Evolutionary conservation across 257 asterid genomes (phyloP).

Genomic region (Petunia axillaris): DNA sequence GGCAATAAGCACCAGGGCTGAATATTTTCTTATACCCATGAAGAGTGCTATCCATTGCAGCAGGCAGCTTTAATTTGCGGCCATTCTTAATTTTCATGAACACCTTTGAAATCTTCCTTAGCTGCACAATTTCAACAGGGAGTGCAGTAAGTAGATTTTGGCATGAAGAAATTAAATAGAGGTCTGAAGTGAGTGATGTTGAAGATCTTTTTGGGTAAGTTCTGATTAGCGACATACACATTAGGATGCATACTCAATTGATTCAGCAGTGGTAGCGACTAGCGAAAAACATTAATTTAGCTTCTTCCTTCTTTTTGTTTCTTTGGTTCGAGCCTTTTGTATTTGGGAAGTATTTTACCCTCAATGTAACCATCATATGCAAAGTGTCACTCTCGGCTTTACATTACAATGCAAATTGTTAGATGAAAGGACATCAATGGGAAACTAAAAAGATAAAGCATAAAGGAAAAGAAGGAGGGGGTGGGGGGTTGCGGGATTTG

Average conservation of each 20-base stretch:
- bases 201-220: not conserved
- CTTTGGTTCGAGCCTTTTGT: too few relatives aligned
- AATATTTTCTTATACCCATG: not conserved
- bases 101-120: conserved; percentile 6
- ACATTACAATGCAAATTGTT: too few relatives aligned
- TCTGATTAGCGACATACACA: not conserved
- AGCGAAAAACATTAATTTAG: too few relatives aligned
- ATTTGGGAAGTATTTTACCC: too few relatives aligned
- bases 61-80: not conserved
- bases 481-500: too few relatives aligned
- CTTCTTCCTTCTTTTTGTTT: too few relatives aligned
- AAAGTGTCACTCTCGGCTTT: too few relatives aligned
- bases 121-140: not conserved
- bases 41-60: not conserved
- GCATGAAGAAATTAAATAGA: not conserved
- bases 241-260: not conserved
- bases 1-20: conserved; percentile 6
- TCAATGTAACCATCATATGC: too few relatives aligned
- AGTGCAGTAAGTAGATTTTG: not conserved
- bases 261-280: too few relatives aligned
- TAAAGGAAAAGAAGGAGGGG: too few relatives aligned
- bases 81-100: not conserved
- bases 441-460: too few relatives aligned
- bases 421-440: too few relatives aligned
- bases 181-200: not conserved